phyloP scores from a whole-genome alignment of 208 protist species.

The Leishmania tarentolae region DNA sequence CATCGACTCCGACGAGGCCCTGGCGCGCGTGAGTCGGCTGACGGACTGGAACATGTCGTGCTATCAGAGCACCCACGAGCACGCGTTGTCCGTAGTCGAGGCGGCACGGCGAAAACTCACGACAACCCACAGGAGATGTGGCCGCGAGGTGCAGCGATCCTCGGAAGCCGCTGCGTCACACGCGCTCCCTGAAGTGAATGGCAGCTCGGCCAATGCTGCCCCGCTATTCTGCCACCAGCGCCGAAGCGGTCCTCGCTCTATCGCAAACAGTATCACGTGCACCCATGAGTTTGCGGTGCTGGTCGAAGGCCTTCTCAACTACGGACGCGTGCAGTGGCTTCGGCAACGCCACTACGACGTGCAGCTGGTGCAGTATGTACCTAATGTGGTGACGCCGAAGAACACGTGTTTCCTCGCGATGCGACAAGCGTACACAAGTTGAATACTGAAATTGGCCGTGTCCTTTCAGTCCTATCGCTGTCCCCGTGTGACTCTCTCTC shows the following conservation, averaged over 20 bases:
- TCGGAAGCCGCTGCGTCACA: background rate
- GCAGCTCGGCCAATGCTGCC: background rate
- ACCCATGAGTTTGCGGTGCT: slow-evolving; percentile 50
- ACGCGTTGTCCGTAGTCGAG: background rate
- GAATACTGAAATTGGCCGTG: background rate
- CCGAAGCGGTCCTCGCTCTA: slow-evolving; percentile 28
- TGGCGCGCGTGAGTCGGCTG: slow-evolving; percentile 46
- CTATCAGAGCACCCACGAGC: slow-evolving; percentile 38
- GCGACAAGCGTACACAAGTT: background rate
- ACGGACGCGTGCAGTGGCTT: slow-evolving; percentile 71
- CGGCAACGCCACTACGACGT: slow-evolving; percentile 49
- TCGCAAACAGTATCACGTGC: slow-evolving; percentile 52
- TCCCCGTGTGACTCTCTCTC: background rate
- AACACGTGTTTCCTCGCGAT: slow-evolving; percentile 72
- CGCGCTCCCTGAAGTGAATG: background rate
- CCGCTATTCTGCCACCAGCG: slow-evolving; percentile 9
- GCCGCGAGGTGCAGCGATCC: background rate
- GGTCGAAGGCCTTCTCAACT: slow-evolving; percentile 66
- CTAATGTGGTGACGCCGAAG: slow-evolving; percentile 77
- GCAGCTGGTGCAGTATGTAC: slow-evolving; percentile 61
- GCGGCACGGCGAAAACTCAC: background rate
- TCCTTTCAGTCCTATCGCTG: background rate
- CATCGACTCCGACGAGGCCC: slow-evolving; percentile 37
- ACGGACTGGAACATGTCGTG: slow-evolving; percentile 78
- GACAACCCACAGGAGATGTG: background rate